These are phyloP conservation scores for Candida vaughaniae DNA, from an alignment of 805 yeast genomes.

Conservation along the genomic window DNA sequence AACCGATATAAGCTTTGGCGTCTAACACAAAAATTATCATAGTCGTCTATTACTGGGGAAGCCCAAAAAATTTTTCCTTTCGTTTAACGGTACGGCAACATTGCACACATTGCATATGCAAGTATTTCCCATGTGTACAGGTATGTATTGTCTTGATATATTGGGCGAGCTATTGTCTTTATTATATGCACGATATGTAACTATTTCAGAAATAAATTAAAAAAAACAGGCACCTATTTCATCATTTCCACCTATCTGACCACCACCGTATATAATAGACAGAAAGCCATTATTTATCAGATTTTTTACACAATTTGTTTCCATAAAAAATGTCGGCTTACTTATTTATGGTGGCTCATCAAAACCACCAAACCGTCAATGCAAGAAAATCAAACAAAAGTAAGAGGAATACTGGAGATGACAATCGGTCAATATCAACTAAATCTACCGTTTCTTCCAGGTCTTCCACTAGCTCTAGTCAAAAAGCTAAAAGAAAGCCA, in stretches of 20 bases:
- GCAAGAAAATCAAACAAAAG: neutral
- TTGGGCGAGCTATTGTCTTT: no score
- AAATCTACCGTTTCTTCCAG: slow-evolving; percentile 10
- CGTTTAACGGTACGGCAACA: neutral
- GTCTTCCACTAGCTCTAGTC: slow-evolving; percentile 8
- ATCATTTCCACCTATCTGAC: no score
- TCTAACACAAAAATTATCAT: no score
- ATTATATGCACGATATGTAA: no score
- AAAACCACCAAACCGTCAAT: slow-evolving; percentile 6
- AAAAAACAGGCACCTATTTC: no score
- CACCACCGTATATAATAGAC: no score
- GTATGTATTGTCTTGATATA: neutral
- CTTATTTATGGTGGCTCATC: slow-evolving; percentile 14
- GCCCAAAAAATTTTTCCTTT: no score
- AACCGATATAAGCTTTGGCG: no score
- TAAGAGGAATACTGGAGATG: slow-evolving; percentile 4
- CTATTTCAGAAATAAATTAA: no score
- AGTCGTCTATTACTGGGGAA: no score
- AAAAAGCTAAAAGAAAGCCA: slow-evolving; percentile 1
- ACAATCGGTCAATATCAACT: slow-evolving; percentile 8
- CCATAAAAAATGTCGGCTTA: slow-evolving; percentile 18
- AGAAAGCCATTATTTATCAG: no score
- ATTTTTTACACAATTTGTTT: no score
- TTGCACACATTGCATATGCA: neutral
- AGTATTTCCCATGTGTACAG: neutral